These are phyloP conservation scores for Wickerhamiella siamensis DNA, from an alignment of 805 yeast species.

Conservation along the genomic window DNA sequence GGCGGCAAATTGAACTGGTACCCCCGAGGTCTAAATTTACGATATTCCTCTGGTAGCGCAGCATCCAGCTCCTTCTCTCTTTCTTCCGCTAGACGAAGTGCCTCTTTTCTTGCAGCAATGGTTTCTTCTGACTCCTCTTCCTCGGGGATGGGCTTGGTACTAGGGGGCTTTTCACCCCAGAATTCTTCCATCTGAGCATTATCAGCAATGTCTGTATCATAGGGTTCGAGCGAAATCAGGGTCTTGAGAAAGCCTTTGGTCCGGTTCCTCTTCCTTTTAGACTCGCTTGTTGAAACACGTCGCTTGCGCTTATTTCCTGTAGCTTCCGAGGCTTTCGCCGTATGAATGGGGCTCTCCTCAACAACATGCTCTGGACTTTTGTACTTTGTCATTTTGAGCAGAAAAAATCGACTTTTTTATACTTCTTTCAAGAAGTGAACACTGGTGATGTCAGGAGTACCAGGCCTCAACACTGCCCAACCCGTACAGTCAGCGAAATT, in stretches of 20 bases:
- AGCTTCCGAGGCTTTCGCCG: too few relatives aligned
- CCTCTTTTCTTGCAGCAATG: slow-evolving; percentile 17
- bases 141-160: not conserved
- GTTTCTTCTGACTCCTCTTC: slow-evolving; percentile 15
- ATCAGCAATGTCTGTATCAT: slow-evolving; percentile 15
- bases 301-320: not conserved
- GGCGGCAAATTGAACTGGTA: slow-evolving; percentile 73
- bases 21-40: slow-evolving; percentile 71
- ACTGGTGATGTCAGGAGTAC: too few relatives aligned
- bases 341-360: not conserved
- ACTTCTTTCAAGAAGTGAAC: too few relatives aligned
- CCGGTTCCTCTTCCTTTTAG: slow-evolving; percentile 3
- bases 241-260: slow-evolving; percentile 13
- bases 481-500: too few relatives aligned
- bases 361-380: not conserved
- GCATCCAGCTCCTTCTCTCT: slow-evolving; percentile 49
- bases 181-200: slow-evolving; percentile 15
- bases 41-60: slow-evolving; percentile 49
- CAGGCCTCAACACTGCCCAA: too few relatives aligned
- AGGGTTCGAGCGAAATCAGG: slow-evolving; percentile 16
- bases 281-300: slow-evolving; percentile 1
- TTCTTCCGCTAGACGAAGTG: slow-evolving; percentile 17
- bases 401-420: too few relatives aligned
- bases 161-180: slow-evolving; percentile 9
- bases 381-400: too few relatives aligned